Evolutionary conservation across 306 rosid species (phyloP), one percentile per base, ranked within the genome.

Genomic region (Crataegus laevigata): DNA sequence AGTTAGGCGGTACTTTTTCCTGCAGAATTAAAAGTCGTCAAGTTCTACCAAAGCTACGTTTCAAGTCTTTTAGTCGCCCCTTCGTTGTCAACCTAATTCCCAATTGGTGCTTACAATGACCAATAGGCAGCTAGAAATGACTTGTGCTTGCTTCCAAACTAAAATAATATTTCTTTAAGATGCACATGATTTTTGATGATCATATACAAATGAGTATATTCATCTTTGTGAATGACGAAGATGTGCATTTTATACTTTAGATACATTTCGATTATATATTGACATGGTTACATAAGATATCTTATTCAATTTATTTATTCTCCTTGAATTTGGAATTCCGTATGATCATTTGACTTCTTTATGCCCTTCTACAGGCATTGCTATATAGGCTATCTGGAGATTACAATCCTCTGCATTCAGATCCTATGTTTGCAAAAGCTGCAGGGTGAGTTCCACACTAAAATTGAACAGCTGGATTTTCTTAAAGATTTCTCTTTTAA

Each of bases 321-420:
- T 69, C 26, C 30, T 28, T 69, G 42, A 34, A 30, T 55, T 15
- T 58, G 61, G 12, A 65, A 5, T 70, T 22, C 42, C 11, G 1
- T 25, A 21, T 14, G 28, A 57, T 32, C 17, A 59, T 45, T 32
- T 47, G 43, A 15, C 18, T 18, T 81, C 19, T 71, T 50, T 32
- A 28, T 77, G 68, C 58, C 71, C 54, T 82, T 86, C 71, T 84
- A 81, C 96, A 94, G 99, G 99, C 99, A 51, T 86, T 94, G 87
- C 81, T 94, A 64, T 94, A 94, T 74, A 86, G 96, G 80, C 80
- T 94, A 67, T 88, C 96, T 7, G 99, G 99, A 68, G 97, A 94
- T 79, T 82, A 92, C 77, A 94, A 92, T 74, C 99, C 96, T 79
- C 89, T 94, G 72, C 99, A 94, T 84, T 92, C 99, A 32, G 99